Evolutionary conservation across 108 stramenopile species (phyloP), one percentile per base, ranked within the genome.

Genomic region (Pseudonitzschia multistriata): DNA sequence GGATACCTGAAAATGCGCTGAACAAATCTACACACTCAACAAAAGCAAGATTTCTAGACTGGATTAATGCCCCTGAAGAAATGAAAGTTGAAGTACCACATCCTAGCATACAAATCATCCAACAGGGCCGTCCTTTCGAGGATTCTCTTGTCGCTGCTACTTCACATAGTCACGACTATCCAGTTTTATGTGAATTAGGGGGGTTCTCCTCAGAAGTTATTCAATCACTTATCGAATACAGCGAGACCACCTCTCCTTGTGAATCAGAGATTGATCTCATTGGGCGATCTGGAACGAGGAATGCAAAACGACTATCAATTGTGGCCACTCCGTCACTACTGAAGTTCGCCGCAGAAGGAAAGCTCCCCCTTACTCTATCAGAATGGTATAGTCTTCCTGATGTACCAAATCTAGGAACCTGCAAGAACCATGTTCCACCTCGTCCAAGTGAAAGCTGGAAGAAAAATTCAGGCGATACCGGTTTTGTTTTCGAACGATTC

Each of bases 261-360:
- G 49, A 47, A n/a, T 42, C 53, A 29, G 37, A 70, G 39, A 66
- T 82, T 66, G 81, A 82, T 53, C 53, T 82, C 28, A 27, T 72
- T 30, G 78, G 81, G 21, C 48, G 62, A 40, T 72, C 69, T 30
- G 78, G 78, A 50, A 72, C 74, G 34, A 62, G 57, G 22, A 82
- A 79, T 57, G 69, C 78, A 19, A 82, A 82, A 62, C 70, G 73
- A 30, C 52, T 82, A 13, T 79, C 78, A 37, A 78, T 82, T 60
- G 34, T 82, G 34, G 78, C 68, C 28, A 74, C 81, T 7, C 81
- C 81, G 14, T 68, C 52, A 3, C 78, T 82, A 36, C 78, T 76
- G 10, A 82, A 82, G 55, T 79, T 42, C 47, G 81, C 81, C 19
- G 81, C 81, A 3, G 71, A 82, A 61, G 74, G 68, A 21, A 71